Percentiles rank a stretch among this genome's conserved stretches.
These are phyloP conservation scores for Linanthus parryae DNA, from an alignment of 148 eudicot genomes.

Conservation along the genomic window DNA sequence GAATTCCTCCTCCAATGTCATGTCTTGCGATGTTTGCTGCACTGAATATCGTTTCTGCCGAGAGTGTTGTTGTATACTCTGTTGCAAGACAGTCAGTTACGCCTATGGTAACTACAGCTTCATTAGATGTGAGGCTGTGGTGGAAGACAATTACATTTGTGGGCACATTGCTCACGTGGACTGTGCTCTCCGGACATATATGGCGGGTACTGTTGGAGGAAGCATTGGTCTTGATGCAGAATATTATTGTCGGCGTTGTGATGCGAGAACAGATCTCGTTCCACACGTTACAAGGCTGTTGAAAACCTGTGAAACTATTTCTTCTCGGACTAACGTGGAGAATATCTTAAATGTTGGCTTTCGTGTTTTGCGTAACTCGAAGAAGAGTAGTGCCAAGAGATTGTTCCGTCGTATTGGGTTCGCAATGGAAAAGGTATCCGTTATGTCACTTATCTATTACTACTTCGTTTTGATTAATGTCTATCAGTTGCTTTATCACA, in stretches of 20 bases:
- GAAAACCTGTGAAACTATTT: conserved; percentile 45
- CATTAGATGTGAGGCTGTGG: conserved; percentile 58
- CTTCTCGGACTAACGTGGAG: conserved; percentile 41
- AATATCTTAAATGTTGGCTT: conserved; percentile 46
- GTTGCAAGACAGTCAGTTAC: conserved; percentile 35
- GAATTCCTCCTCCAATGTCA: too few species aligned
- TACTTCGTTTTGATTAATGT: conserved; percentile 7
- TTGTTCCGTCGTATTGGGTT: conserved; percentile 40
- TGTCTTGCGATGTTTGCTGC: too few species aligned
- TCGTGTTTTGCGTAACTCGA: conserved; percentile 58
- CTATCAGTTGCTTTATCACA: conserved; percentile 5
- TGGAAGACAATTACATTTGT: conserved; percentile 44
- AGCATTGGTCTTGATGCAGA: conserved; percentile 77
- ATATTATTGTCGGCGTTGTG: conserved; percentile 89
- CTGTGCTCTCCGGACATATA: conserved; percentile 73
- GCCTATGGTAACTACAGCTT: conserved; percentile 53
- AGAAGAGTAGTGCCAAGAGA: conserved; percentile 41
- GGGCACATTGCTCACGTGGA: conserved; percentile 73
- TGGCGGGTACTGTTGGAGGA: conserved; percentile 96
- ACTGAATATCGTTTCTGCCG: conserved; percentile 69
- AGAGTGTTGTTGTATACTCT: conserved; percentile 87
- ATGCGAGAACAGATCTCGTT: conserved; percentile 66
- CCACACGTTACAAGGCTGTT: conserved; percentile 48
- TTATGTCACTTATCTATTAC: not conserved
- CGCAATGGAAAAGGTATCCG: conserved; percentile 64